These are phyloP conservation scores for Porodaedalea pini DNA, from an alignment of 1,284 basidiomycete genomes.

Conservation along the genomic window DNA sequence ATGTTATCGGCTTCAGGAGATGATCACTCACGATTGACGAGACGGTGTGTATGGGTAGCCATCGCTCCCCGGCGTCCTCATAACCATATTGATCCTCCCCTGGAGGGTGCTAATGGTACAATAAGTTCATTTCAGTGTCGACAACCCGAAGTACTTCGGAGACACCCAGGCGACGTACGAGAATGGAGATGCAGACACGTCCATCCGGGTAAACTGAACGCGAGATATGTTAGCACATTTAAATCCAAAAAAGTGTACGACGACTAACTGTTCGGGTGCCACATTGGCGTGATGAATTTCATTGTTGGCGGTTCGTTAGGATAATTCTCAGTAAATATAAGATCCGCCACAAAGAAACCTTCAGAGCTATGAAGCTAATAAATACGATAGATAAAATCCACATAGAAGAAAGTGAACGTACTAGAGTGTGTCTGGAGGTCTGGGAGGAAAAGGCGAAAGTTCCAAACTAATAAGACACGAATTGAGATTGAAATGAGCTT, in stretches of 20 bases:
- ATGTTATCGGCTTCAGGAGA: background rate
- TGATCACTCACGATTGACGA: slow-evolving; percentile 85
- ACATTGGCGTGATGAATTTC: slow-evolving; percentile 95
- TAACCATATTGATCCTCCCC: slow-evolving; percentile 98
- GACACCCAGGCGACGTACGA: slow-evolving; percentile 51
- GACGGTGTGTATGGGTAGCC: slow-evolving; percentile 96
- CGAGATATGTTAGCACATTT: background rate
- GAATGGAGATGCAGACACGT: slow-evolving; percentile 92
- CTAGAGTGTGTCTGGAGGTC: slow-evolving; percentile 89
- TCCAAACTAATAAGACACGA: background rate
- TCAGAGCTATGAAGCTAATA: slow-evolving; percentile 67
- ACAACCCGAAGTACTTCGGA: background rate
- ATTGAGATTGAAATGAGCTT: background rate
- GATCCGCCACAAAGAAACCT: slow-evolving; percentile 85
- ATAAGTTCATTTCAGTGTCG: slow-evolving; percentile 16
- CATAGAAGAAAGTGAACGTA: slow-evolving; percentile 36
- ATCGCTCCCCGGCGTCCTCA: slow-evolving; percentile 95
- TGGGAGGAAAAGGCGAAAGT: slow-evolving; percentile 29
- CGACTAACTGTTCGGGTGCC: slow-evolving; percentile 93
- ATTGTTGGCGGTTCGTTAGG: slow-evolving; percentile 93
- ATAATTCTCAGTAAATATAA: slow-evolving; percentile 88
- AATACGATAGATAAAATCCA: background rate
- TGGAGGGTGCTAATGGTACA: slow-evolving; percentile 73
- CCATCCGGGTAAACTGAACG: slow-evolving; percentile 83
- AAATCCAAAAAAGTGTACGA: slow-evolving; percentile 12